These are phyloP conservation scores for Globisporangium middletonii DNA, from an alignment of 352 stramenopile genomes.

Conservation along the genomic window DNA sequence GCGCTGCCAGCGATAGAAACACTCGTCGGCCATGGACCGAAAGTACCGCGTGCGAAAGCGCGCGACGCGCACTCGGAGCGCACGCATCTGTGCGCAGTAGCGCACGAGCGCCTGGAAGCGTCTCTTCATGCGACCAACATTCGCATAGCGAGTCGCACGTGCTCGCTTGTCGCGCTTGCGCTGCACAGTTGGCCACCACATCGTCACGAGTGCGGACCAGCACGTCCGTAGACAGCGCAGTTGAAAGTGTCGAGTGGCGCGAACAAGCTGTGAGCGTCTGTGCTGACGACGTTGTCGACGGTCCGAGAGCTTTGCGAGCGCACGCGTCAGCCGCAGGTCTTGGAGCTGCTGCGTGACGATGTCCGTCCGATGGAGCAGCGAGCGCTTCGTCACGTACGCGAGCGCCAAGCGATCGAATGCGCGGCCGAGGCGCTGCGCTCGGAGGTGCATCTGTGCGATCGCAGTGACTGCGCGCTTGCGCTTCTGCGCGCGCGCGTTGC, in stretches of 20 bases:
- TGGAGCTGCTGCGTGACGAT: neutral
- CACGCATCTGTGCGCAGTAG: conserved; percentile 4
- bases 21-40: conserved; percentile 17
- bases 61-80: conserved; percentile 8
- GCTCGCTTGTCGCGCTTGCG: neutral
- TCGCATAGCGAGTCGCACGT: neutral
- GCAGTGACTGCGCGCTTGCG: conserved; percentile 13
- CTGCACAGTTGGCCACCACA: conserved; percentile 12
- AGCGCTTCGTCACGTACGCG: neutral
- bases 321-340: neutral
- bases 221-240: conserved; percentile 12
- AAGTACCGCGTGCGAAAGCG: conserved; percentile 24
- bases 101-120: conserved; percentile 5
- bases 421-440: neutral
- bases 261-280: neutral
- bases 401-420: neutral
- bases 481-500: conserved; percentile 12
- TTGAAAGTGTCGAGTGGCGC: conserved; percentile 15
- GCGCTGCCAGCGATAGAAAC: conserved; percentile 18
- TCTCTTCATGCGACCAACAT: neutral
- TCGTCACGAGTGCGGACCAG: conserved; percentile 16
- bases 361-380: neutral
- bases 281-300: conserved; percentile 2
- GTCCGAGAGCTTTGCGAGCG: neutral
- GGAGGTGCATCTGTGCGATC: neutral